These are phyloP conservation scores for Diaporthe destruens DNA, from an alignment of 2,329 filamentous ascomycete genomes.

Conservation along the genomic window DNA sequence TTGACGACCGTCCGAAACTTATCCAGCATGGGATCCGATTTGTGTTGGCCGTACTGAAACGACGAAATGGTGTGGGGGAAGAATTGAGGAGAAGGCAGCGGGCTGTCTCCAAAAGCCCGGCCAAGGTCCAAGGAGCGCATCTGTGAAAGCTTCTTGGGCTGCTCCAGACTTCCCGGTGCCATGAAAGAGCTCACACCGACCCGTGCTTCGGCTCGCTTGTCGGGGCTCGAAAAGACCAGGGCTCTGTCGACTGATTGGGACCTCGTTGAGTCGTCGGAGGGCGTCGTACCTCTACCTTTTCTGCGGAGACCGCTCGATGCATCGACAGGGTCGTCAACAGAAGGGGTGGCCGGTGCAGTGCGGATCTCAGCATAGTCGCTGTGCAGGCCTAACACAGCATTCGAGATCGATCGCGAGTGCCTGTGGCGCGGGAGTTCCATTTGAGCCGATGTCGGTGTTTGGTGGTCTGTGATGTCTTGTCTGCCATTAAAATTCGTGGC, in stretches of 20 bases:
- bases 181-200: slow-evolving; percentile 73
- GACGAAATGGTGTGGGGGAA: slow-evolving; percentile 55
- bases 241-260: slow-evolving; percentile 74
- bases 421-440: slow-evolving; percentile 55
- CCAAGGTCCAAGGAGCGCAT: slow-evolving; percentile 59
- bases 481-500: slow-evolving; percentile 53
- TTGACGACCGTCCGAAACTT: slow-evolving; percentile 52
- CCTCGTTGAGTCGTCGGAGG: slow-evolving; percentile 62
- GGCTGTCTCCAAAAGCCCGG: slow-evolving; percentile 47
- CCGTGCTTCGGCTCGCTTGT: slow-evolving; percentile 74
- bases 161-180: slow-evolving; percentile 71
- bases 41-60: slow-evolving; percentile 57
- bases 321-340: slow-evolving; percentile 51
- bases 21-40: slow-evolving; percentile 59
- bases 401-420: slow-evolving; percentile 59
- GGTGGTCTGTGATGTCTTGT: slow-evolving; percentile 50
- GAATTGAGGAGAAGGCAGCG: slow-evolving; percentile 54
- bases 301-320: slow-evolving; percentile 59
- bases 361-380: slow-evolving; percentile 50
- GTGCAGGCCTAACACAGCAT: slow-evolving; percentile 59
- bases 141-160: slow-evolving; percentile 60
- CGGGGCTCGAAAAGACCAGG: slow-evolving; percentile 66
- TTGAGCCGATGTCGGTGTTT: slow-evolving; percentile 49
- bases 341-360: slow-evolving; percentile 55
- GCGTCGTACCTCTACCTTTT: slow-evolving; percentile 56